A percentile compares a stretch with the other conserved stretches of the same genome.
phyloP scores from a whole-genome alignment of 768 basidiomycete species.

The Roridomyces roridus region DNA sequence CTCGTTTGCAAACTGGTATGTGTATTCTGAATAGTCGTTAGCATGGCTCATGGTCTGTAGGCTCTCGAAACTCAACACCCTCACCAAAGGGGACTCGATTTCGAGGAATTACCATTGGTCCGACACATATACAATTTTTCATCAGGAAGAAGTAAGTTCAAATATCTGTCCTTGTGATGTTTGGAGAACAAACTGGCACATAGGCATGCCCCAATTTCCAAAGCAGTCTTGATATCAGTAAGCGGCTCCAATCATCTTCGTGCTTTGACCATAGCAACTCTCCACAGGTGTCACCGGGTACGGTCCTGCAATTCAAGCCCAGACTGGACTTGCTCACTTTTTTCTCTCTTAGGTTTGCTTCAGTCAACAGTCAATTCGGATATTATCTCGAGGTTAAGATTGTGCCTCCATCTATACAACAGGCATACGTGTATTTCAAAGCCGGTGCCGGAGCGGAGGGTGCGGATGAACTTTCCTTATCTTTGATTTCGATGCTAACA shows the following conservation, averaged over 20 bases:
- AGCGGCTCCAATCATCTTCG: not conserved
- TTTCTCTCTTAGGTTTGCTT: slow-evolving; percentile 8
- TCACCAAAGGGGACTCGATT: slow-evolving; percentile 11
- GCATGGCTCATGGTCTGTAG: no score
- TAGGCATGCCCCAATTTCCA: slow-evolving; percentile 30
- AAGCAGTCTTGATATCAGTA: slow-evolving; percentile 25
- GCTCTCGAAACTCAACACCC: slow-evolving; percentile 27
- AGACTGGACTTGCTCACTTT: no score
- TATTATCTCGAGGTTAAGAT: slow-evolving; percentile 31
- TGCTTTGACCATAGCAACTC: no score
- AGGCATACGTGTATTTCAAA: slow-evolving; percentile 21
- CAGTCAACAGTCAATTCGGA: slow-evolving; percentile 22
- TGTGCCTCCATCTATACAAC: slow-evolving; percentile 29
- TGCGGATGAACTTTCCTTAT: slow-evolving; percentile 2
- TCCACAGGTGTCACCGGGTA: slow-evolving; percentile 11
- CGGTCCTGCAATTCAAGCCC: not conserved
- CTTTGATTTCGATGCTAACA: slow-evolving; percentile 23
- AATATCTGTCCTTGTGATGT: not conserved
- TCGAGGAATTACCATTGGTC: slow-evolving; percentile 25
- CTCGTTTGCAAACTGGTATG: slow-evolving; percentile 14
- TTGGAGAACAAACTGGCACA: not conserved
- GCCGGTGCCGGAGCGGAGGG: no score
- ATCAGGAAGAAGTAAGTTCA: slow-evolving; percentile 17
- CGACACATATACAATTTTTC: slow-evolving; percentile 29
- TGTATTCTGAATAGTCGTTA: no score